Percentiles rank a stretch among this genome's conserved stretches.
These are phyloP conservation scores for Mariannaea sp. DNA, from an alignment of 2,329 filamentous ascomycete species.

Conservation along the genomic window DNA sequence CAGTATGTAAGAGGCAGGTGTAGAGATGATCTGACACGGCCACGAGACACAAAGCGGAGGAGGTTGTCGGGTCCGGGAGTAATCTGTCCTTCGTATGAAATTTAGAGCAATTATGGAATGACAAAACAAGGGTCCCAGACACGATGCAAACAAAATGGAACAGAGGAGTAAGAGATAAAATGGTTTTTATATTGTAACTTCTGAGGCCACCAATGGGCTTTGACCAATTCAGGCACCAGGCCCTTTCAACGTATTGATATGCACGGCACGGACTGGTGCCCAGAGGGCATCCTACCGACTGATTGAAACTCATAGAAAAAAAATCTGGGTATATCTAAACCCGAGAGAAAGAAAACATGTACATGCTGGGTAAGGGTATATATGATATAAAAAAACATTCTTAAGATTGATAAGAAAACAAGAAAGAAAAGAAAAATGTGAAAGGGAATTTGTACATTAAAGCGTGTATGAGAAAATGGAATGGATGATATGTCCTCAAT, in stretches of 20 bases:
- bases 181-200: conserved; percentile 2
- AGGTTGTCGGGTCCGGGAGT: no score
- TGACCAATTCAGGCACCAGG: conserved; percentile 28
- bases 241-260: conserved; percentile 25
- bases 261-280: conserved; percentile 22
- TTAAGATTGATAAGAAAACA: conserved; percentile 15
- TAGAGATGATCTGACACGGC: conserved; percentile 8
- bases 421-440: conserved; percentile 9
- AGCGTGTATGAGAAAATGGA: neutral
- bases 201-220: conserved; percentile 8
- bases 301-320: conserved; percentile 21
- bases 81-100: no score
- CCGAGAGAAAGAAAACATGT: conserved; percentile 19
- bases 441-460: conserved; percentile 1
- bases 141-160: neutral
- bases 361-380: neutral
- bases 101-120: neutral
- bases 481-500: conserved; percentile 3
- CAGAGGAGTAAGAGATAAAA: neutral
- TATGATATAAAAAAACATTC: no score
- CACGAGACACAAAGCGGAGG: neutral
- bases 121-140: neutral
- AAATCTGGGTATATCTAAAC: conserved; percentile 21
- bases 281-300: conserved; percentile 22
- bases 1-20: neutral